Evolutionary conservation across 371 early-diverging fungal genomes (phyloP).

Genomic region (Cladochytrium tenue): DNA sequence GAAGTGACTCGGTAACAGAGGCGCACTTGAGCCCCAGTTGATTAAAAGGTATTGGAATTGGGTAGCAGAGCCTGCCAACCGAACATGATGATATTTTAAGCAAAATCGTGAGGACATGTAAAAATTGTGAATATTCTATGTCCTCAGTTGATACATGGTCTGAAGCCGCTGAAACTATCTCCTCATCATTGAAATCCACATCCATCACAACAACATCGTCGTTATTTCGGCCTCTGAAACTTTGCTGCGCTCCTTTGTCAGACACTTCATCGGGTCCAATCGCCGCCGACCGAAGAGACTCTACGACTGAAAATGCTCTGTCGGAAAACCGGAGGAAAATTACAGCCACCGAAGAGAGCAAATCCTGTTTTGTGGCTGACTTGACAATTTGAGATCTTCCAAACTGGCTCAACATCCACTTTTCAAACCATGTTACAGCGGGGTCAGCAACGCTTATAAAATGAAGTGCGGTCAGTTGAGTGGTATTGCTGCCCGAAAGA

Average conservation of each 20-base stretch:
- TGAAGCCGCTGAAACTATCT: slow-evolving; percentile 14
- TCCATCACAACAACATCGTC: slow-evolving; percentile 48
- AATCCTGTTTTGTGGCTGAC: too few relatives aligned
- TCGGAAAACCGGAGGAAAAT: too few relatives aligned
- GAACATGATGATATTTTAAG: slow-evolving; percentile 24
- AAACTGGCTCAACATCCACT: slow-evolving; percentile 43
- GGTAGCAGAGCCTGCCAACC: slow-evolving; percentile 38
- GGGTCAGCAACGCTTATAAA: slow-evolving; percentile 39
- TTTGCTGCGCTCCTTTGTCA: too few relatives aligned
- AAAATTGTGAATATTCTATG: slow-evolving; percentile 38
- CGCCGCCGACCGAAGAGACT: too few relatives aligned
- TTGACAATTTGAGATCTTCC: slow-evolving; percentile 33
- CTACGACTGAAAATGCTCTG: too few relatives aligned
- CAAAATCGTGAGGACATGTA: slow-evolving; percentile 35
- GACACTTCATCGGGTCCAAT: too few relatives aligned
- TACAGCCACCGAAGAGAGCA: too few relatives aligned
- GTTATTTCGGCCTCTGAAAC: too few relatives aligned
- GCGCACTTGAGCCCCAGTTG: neutral
- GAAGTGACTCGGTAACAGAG: neutral
- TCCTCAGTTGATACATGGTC: slow-evolving; percentile 20
- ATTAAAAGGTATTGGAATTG: slow-evolving; percentile 12
- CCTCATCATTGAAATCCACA: slow-evolving; percentile 42
- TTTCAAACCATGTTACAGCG: slow-evolving; percentile 39
- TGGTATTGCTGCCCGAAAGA: neutral
- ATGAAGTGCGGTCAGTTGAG: slow-evolving; percentile 27